Conservation (phyloP, 2,329 filamentous ascomycete genomes). For the Ophiostoma australiae region DNA sequence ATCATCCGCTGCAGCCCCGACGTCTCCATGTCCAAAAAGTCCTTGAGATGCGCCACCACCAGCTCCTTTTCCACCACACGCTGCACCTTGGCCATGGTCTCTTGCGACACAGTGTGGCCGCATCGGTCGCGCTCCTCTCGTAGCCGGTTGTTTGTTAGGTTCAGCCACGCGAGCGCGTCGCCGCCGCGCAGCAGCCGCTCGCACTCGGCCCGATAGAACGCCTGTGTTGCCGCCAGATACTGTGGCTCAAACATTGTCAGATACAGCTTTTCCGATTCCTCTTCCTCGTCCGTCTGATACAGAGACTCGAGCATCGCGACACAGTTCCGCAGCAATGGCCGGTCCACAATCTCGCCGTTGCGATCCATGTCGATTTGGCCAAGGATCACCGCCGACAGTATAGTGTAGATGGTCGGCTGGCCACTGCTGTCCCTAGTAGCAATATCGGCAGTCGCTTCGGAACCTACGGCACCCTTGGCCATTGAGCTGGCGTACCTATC, state of each 20-base stretch:
- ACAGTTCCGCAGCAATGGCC: slow-evolving; percentile 73
- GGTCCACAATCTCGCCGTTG: slow-evolving; percentile 82
- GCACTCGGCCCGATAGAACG: slow-evolving; percentile 74
- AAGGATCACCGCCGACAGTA: slow-evolving; percentile 76
- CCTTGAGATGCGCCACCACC: slow-evolving; percentile 69
- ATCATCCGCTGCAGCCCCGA: slow-evolving; percentile 87
- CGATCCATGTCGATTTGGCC: slow-evolving; percentile 92
- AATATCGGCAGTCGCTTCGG: background rate
- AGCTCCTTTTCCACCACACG: slow-evolving; percentile 75
- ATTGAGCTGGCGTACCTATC: slow-evolving; percentile 12
- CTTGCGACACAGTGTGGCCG: slow-evolving; percentile 69
- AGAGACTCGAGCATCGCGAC: slow-evolving; percentile 85
- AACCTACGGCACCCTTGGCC: background rate
- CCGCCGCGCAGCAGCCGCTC: slow-evolving; percentile 67
- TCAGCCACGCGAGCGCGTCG: slow-evolving; percentile 77
- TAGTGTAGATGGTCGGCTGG: slow-evolving; percentile 56
- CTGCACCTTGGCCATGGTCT: slow-evolving; percentile 68
- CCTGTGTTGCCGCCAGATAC: slow-evolving; percentile 65
- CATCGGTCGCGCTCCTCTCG: slow-evolving; percentile 79
- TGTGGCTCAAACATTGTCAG: slow-evolving; percentile 73
- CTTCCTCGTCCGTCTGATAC: slow-evolving; percentile 75
- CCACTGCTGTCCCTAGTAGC: background rate
- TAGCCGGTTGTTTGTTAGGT: slow-evolving; percentile 67
- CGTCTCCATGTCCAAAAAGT: slow-evolving; percentile 77
- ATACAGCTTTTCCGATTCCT: slow-evolving; percentile 76